phyloP scores from a whole-genome alignment of 192 early-diverging fungal species.

The Mortierella alpina region DNA sequence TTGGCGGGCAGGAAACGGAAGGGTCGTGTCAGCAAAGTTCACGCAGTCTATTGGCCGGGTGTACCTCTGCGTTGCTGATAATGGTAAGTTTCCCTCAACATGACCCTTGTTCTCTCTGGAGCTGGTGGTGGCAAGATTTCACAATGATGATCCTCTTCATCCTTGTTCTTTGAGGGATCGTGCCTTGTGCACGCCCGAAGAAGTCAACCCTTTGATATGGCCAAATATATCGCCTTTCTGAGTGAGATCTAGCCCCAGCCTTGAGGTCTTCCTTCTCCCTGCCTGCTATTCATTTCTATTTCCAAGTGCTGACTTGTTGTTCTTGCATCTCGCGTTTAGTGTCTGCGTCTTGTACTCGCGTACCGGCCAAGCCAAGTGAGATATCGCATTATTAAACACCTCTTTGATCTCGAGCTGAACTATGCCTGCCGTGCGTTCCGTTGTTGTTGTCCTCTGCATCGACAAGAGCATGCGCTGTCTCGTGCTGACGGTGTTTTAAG shows the following conservation, averaged over 20 bases:
- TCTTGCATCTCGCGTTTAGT: too few relatives aligned
- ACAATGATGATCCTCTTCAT: conserved; percentile 50
- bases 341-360: too few relatives aligned
- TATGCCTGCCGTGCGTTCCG: too few relatives aligned
- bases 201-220: conserved; percentile 39
- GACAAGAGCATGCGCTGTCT: too few relatives aligned
- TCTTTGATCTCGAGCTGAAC: too few relatives aligned
- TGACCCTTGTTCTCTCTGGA: not conserved
- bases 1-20: not conserved
- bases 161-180: conserved; percentile 38
- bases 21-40: not conserved
- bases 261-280: not conserved
- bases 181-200: conserved; percentile 3
- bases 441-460: too few relatives aligned
- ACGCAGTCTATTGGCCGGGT: conserved; percentile 38
- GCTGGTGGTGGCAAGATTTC: conserved; percentile 6
- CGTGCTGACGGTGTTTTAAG: too few relatives aligned
- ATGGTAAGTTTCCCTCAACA: not conserved
- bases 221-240: conserved; percentile 32
- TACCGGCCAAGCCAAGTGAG: too few relatives aligned
- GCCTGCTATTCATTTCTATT: not conserved
- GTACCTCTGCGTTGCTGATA: conserved; percentile 40
- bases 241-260: conserved; percentile 26
- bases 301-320: too few relatives aligned
- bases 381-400: too few relatives aligned